Conservation (phyloP, 108 stramenopile genomes). For the Cyclotella distinguenda region DNA sequence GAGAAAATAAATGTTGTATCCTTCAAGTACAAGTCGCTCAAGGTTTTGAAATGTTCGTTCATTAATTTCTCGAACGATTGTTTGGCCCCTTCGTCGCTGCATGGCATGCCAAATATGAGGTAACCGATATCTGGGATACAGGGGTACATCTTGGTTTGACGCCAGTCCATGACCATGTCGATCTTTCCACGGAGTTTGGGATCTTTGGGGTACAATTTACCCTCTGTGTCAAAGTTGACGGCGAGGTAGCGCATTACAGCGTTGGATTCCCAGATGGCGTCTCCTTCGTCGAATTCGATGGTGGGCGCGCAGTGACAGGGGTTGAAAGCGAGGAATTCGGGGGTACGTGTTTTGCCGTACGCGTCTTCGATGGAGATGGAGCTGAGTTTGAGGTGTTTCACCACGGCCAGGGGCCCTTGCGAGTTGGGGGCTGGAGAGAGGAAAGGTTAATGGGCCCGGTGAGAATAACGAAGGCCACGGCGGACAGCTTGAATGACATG, state of each 20-base stretch:
- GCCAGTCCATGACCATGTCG: constrained; percentile 45
- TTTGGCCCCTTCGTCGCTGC: constrained; percentile 15
- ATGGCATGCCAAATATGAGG: constrained; percentile 15
- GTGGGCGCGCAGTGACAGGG: constrained; percentile 38
- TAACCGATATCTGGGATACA: constrained; percentile 25
- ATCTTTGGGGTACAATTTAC: constrained; percentile 34
- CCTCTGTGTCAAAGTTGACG: constrained; percentile 19
- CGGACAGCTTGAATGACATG: neutral
- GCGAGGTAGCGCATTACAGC: constrained; percentile 43
- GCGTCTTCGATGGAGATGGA: constrained; percentile 22
- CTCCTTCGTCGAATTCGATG: constrained; percentile 26
- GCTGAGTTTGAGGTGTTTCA: constrained; percentile 29
- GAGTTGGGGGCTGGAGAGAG: constrained; percentile 26
- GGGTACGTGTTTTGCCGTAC: constrained; percentile 45
- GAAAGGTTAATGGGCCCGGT: neutral
- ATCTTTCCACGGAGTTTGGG: constrained; percentile 22
- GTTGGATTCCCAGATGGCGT: constrained; percentile 39
- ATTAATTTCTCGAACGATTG: constrained; percentile 14
- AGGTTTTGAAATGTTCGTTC: constrained; percentile 14
- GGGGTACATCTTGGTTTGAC: constrained; percentile 20
- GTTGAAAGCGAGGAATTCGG: constrained; percentile 44
- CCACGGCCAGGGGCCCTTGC: constrained; percentile 23
- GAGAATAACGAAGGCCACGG: neutral
- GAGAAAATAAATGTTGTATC: constrained; percentile 27
- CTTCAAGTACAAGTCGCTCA: constrained; percentile 33